These are phyloP conservation scores for Diutina rugosa DNA, from an alignment of 1,139 yeast genomes.

Conservation along the genomic window DNA sequence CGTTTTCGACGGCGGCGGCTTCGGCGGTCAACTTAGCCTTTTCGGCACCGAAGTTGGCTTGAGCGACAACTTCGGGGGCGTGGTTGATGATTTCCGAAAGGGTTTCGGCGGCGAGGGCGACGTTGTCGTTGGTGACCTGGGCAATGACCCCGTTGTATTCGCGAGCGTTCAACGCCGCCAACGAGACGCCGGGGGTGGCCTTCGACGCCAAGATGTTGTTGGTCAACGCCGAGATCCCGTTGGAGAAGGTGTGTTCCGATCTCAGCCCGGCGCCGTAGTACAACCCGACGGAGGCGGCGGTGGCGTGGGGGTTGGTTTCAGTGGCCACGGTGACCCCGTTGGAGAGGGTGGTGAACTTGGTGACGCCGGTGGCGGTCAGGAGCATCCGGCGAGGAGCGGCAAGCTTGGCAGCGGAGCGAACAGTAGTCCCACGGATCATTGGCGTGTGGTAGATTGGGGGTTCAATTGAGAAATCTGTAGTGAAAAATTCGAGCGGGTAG, in stretches of 20 bases:
- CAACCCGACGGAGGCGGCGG: constrained; percentile 52
- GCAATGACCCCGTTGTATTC: constrained; percentile 45
- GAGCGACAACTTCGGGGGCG: constrained; percentile 17
- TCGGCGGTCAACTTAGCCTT: constrained; percentile 23
- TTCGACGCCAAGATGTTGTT: constrained; percentile 35
- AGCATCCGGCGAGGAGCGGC: constrained; percentile 38
- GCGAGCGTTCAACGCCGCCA: constrained; percentile 31
- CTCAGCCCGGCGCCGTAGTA: constrained; percentile 69
- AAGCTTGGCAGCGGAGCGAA: constrained; percentile 18
- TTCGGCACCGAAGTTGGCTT: constrained; percentile 21
- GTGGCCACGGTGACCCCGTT: constrained; percentile 67
- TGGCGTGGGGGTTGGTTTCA: constrained; percentile 44
- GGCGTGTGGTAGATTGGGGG: constrained; percentile 2
- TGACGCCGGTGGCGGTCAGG: constrained; percentile 45
- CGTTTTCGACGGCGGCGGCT: constrained; percentile 31
- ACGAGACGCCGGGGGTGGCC: constrained; percentile 30
- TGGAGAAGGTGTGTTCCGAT: constrained; percentile 65
- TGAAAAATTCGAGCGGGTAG: constrained; percentile 1
- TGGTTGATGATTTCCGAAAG: constrained; percentile 24
- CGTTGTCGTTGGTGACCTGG: constrained; percentile 32
- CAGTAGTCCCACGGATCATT: constrained; percentile 27
- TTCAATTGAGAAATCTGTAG: constrained; percentile 1
- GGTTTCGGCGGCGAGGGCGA: constrained; percentile 28
- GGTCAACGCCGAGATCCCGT: constrained; percentile 63
- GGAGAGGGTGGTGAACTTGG: constrained; percentile 57